Evolutionary conservation across 2,329 filamentous ascomycete species (phyloP), one percentile per base, ranked within the genome.

Genomic region (Cladosporium sp.): DNA sequence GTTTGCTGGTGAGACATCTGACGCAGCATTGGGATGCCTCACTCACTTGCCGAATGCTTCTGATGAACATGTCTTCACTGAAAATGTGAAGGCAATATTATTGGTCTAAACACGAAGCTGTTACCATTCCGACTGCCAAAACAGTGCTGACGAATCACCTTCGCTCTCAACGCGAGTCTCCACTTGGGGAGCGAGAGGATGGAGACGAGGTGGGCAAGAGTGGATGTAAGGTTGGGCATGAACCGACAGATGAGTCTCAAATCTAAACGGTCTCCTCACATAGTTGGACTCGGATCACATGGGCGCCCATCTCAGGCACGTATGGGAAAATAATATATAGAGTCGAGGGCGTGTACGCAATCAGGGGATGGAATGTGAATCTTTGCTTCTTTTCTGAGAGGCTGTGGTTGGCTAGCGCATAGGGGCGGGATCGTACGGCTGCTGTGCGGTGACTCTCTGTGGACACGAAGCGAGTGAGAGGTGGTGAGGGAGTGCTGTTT

Each of bases 321-420:
- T 21, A 43, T 43, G 39, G 18, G 39, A 46, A 46, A 46, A 32
- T 32, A 32, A 11, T 21, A 23, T 13, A 46, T 3, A 46, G n/a
- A 11, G 16, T 46, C 39, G 39, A 46, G 39, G 49, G 51, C 26
- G 26, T 23, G 34, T 63, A 56, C 60, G 60, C 60, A 63, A 63
- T 54, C 60, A 63, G 60, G 60, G 60, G 60, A 46, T 63, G 49
- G 58, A 51, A 49, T 36, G 46, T 36, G 25, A 36, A 54, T 32
- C 51, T 54, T 34, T 61, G 43, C 46, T 61, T 49, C 58, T 61
- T 49, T 51, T 61, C 43, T 36, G n/a, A 16, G 58, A 48, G 36
- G 57, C 57, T 59, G 57, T 59, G 57, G 57, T 59, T 60, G 58
- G 58, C 46, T 51, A 61, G 58, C 43, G 43, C 28, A 23, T 14